Percentiles rank a stretch among this genome's conserved stretches.
These are phyloP conservation scores for Heritiera fomes DNA, from an alignment of 345 rosid species.

Conservation along the genomic window DNA sequence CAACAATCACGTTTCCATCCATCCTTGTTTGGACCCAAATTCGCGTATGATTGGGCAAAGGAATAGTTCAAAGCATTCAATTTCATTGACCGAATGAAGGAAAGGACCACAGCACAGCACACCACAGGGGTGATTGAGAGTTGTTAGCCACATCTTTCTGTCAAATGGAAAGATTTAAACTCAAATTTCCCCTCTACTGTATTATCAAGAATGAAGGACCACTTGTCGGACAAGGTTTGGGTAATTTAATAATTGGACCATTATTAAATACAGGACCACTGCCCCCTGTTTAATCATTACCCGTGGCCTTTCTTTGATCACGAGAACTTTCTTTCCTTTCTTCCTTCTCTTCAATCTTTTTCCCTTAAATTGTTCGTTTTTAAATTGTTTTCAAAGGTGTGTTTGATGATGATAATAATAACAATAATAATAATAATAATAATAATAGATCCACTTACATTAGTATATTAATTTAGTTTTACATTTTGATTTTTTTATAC, in stretches of 20 bases:
- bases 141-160: not conserved
- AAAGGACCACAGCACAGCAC: not conserved
- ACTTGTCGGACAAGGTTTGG: constrained; percentile 9
- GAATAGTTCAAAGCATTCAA: not conserved
- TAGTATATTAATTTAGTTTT: no score
- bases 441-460: not conserved
- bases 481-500: no score
- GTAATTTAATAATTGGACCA: constrained; percentile 18
- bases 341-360: not conserved
- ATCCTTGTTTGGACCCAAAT: not conserved
- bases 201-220: constrained; percentile 24
- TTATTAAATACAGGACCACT: constrained; percentile 32
- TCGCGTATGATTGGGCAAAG: not conserved
- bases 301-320: constrained; percentile 24
- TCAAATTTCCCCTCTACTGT: not conserved
- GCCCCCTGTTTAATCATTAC: not conserved
- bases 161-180: not conserved
- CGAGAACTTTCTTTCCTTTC: constrained; percentile 1
- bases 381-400: not conserved
- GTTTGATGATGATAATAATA: not conserved
- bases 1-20: not conserved
- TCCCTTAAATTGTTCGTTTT: not conserved
- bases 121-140: not conserved
- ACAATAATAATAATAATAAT: not conserved
- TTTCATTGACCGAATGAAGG: not conserved